These are phyloP conservation scores for Lyophyllum atratum DNA, from an alignment of 768 basidiomycete genomes.

Conservation along the genomic window DNA sequence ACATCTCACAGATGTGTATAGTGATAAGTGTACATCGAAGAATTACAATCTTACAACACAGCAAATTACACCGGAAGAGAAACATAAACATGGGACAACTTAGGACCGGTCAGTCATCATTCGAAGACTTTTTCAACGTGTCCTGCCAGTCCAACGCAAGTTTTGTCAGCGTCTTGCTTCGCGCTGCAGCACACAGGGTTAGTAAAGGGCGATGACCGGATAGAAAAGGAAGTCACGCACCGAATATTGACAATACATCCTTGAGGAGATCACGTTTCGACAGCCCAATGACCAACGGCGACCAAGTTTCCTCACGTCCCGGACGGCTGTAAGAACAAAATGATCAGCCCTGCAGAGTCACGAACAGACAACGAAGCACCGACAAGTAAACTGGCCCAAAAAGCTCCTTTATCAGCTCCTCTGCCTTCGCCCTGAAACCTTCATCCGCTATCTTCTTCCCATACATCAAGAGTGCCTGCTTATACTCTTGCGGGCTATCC, in stretches of 20 bases:
- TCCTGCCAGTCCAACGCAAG: constrained; percentile 86
- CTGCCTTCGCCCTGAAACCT: constrained; percentile 83
- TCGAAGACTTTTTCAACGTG: constrained; percentile 61
- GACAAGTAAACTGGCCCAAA: constrained; percentile 91
- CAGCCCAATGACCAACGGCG: constrained; percentile 67
- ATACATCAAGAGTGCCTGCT: constrained; percentile 71
- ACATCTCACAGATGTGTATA: not conserved
- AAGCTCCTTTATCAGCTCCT: constrained; percentile 89
- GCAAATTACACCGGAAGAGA: constrained; percentile 1
- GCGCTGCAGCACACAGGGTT: constrained; percentile 42
- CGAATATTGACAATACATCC: constrained; percentile 79
- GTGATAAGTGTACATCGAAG: not conserved
- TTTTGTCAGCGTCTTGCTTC: constrained; percentile 73
- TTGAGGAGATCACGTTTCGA: constrained; percentile 80
- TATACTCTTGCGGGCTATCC: constrained; percentile 87
- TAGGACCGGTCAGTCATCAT: constrained; percentile 48
- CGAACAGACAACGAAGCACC: constrained; percentile 29
- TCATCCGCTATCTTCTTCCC: constrained; percentile 88
- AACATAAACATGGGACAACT: not conserved
- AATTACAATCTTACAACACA: constrained; percentile 5
- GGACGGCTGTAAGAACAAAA: constrained; percentile 58
- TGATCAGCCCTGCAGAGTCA: constrained; percentile 2
- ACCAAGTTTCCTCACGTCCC: constrained; percentile 65
- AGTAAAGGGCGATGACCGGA: not conserved
- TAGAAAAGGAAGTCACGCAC: constrained; percentile 43